These are phyloP conservation scores for Kernera saxatilis DNA, from an alignment of 345 rosid genomes.

Conservation along the genomic window DNA sequence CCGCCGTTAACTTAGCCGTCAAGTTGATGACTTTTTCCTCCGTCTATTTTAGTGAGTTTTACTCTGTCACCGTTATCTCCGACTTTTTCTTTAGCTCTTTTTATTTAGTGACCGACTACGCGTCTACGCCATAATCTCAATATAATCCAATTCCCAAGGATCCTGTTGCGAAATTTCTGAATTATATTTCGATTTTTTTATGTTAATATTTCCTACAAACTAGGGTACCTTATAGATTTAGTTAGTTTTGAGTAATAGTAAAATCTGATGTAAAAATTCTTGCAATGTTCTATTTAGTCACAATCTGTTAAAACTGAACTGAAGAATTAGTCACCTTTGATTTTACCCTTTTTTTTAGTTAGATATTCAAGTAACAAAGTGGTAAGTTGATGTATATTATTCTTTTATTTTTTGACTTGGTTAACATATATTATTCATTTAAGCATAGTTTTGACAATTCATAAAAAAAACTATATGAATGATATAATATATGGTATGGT, in stretches of 20 bases:
- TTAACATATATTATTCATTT: too few species aligned
- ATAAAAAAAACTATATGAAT: background rate
- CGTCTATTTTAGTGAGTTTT: conserved; percentile 17
- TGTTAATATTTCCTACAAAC: background rate
- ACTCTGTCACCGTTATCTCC: conserved; percentile 16
- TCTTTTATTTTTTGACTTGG: too few species aligned
- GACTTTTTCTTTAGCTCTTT: conserved; percentile 11
- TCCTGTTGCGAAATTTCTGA: too few species aligned
- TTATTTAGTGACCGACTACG: conserved; percentile 3
- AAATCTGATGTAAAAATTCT: background rate
- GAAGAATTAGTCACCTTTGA: background rate
- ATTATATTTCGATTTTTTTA: background rate
- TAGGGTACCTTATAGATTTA: background rate
- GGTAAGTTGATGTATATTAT: too few species aligned
- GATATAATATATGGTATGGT: conserved; percentile 2
- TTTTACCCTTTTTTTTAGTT: too few species aligned
- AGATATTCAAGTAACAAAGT: too few species aligned
- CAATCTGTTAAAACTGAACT: background rate
- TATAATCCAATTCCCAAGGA: background rate
- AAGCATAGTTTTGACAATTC: background rate
- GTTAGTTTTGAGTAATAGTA: background rate
- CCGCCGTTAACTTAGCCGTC: conserved; percentile 34
- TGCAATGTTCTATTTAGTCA: background rate
- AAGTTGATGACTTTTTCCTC: conserved; percentile 30
- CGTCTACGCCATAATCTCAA: too few species aligned